These are phyloP conservation scores for Chlorella sp. DNA, from an alignment of 139 green algal species.

Conservation along the genomic window DNA sequence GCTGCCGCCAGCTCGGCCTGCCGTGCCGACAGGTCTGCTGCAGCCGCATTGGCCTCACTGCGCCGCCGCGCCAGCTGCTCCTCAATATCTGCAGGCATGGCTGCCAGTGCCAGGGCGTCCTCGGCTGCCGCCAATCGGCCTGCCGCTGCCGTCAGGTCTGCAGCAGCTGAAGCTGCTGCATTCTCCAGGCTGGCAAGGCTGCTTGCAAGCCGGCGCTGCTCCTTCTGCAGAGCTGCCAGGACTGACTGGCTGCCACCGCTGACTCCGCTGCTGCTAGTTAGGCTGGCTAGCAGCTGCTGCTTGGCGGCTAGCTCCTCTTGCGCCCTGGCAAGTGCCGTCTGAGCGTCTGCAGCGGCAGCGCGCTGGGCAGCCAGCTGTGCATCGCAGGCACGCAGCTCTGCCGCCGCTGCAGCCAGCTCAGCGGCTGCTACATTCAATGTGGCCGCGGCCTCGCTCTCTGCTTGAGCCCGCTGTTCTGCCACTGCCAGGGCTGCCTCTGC, in stretches of 20 bases:
- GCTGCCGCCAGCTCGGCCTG: too few relatives aligned
- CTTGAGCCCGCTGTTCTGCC: neutral
- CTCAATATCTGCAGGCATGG: neutral
- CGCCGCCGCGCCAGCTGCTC: neutral
- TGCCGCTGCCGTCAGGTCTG: neutral
- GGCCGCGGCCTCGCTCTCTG: neutral
- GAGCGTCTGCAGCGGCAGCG: neutral
- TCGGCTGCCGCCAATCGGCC: neutral
- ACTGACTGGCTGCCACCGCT: neutral
- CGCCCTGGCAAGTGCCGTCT: neutral
- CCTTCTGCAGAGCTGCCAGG: neutral
- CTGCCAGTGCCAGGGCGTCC: neutral
- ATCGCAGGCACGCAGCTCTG: neutral
- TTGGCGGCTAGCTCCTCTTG: constrained; percentile 4
- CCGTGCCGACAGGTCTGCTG: too few relatives aligned
- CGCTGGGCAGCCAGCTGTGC: neutral
- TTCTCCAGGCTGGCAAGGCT: neutral
- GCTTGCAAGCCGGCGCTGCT: neutral
- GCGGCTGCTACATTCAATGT: neutral
- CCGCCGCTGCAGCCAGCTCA: constrained; percentile 3
- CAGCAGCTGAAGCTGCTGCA: neutral
- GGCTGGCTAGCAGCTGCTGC: neutral
- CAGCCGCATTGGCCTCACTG: too few relatives aligned
- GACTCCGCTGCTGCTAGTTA: neutral
- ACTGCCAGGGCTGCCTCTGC: neutral